A percentile compares a stretch with the other conserved stretches of the same genome.
Conservation (phyloP, 805 yeast species). For the Zygotorulaspora chibaensis region DNA sequence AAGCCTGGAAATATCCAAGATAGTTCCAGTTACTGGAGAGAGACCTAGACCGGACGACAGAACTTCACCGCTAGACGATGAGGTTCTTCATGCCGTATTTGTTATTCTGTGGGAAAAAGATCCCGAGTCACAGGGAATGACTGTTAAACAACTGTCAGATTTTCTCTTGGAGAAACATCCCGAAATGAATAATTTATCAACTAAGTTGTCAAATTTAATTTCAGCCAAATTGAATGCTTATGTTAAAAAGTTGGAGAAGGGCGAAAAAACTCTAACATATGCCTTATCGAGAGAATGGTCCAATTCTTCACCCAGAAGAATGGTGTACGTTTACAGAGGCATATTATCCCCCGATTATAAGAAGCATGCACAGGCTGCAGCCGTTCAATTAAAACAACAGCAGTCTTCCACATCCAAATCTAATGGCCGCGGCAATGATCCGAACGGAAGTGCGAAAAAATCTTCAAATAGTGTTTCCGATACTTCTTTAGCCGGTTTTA, state of each 20-base stretch:
- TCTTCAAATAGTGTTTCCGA: slow-evolving; percentile 1
- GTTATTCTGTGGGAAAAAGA: slow-evolving; percentile 67
- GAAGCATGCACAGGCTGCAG: slow-evolving; percentile 61
- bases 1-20: slow-evolving; percentile 51
- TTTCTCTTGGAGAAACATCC: slow-evolving; percentile 70
- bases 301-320: slow-evolving; percentile 81
- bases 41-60: slow-evolving; percentile 68
- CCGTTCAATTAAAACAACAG: slow-evolving; percentile 23
- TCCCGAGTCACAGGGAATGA: slow-evolving; percentile 70
- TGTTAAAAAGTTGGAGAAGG: slow-evolving; percentile 80
- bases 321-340: slow-evolving; percentile 85
- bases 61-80: slow-evolving; percentile 53
- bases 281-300: slow-evolving; percentile 88
- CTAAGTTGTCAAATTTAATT: slow-evolving; percentile 75
- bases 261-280: slow-evolving; percentile 66
- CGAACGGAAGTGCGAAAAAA: slow-evolving; percentile 1
- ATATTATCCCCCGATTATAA: slow-evolving; percentile 70
- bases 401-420: slow-evolving; percentile 12
- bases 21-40: slow-evolving; percentile 76
- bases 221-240: slow-evolving; percentile 81
- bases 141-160: slow-evolving; percentile 86
- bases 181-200: slow-evolving; percentile 74
- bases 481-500: neutral
- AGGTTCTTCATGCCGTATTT: slow-evolving; percentile 71
- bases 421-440: slow-evolving; percentile 22